Conservation (phyloP, 108 stramenopile genomes). For the Nitzschia palea region DNA sequence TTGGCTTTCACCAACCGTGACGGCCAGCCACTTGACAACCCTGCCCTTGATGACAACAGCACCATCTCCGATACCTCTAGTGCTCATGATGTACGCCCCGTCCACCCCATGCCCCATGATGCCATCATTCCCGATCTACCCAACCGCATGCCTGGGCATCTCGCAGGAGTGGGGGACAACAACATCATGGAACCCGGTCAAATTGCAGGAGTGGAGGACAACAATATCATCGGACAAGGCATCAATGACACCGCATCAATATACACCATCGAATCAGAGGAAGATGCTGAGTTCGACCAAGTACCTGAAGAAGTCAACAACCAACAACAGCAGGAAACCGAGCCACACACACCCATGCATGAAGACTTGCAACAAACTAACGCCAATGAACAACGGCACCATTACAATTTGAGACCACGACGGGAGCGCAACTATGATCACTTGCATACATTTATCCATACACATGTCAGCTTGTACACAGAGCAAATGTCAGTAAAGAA, state of each 20-base stretch:
- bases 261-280: background rate
- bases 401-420: background rate
- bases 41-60: background rate
- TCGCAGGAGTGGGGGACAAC: background rate
- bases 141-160: background rate
- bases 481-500: conserved; percentile 18
- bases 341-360: too few relatives aligned
- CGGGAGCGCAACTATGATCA: background rate
- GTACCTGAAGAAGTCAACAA: background rate
- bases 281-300: background rate
- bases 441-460: conserved; percentile 9
- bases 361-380: too few relatives aligned
- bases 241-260: background rate
- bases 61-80: background rate
- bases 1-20: conserved; percentile 9
- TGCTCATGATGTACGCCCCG: background rate
- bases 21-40: background rate
- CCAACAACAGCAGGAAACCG: too few relatives aligned
- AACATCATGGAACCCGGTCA: background rate
- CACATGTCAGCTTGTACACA: background rate
- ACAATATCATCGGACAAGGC: background rate
- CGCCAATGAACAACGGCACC: background rate
- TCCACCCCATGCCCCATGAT: background rate
- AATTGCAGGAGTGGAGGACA: conserved; percentile 2
- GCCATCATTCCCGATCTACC: background rate